These are phyloP conservation scores for Hypholoma fasciculare DNA, from an alignment of 768 basidiomycete species.

Conservation along the genomic window DNA sequence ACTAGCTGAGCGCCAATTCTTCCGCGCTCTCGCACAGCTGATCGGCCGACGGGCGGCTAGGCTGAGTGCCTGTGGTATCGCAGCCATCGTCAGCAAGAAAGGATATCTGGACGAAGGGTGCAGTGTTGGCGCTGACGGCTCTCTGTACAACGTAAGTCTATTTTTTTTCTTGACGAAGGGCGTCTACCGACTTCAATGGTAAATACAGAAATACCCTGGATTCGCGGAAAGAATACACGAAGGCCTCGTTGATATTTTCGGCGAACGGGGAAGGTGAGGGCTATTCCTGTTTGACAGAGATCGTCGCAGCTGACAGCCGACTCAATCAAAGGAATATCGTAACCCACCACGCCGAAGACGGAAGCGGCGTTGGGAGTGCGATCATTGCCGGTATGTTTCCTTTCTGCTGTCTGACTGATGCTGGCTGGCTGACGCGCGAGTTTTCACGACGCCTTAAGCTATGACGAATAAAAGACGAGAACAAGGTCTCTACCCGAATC, in stretches of 20 bases:
- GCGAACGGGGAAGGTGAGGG: conserved; percentile 88
- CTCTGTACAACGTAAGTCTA: conserved; percentile 83
- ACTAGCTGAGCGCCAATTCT: conserved; percentile 94
- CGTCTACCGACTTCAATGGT: not conserved
- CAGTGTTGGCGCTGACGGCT: conserved; percentile 88
- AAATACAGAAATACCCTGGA: conserved; percentile 90
- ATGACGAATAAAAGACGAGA: conserved; percentile 54
- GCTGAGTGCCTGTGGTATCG: conserved; percentile 93
- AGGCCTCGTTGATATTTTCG: conserved; percentile 92
- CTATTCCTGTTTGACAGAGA: not conserved
- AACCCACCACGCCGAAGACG: conserved; percentile 86
- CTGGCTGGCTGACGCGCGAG: not conserved
- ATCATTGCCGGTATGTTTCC: conserved; percentile 75
- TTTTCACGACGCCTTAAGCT: conserved; percentile 42
- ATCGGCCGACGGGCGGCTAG: conserved; percentile 90
- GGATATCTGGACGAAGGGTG: conserved; percentile 91
- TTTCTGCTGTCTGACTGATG: not conserved
- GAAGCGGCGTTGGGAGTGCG: conserved; percentile 93
- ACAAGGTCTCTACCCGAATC: conserved; percentile 20
- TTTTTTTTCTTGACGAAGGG: not conserved
- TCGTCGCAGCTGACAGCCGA: not conserved
- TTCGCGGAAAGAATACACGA: conserved; percentile 93
- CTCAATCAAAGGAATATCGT: conserved; percentile 55
- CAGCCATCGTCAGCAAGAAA: conserved; percentile 94
- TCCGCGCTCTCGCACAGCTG: conserved; percentile 88